A percentile compares a stretch with the other conserved stretches of the same genome.
Evolutionary conservation across 176 grass and related monocot genomes (phyloP).

Genomic region (Canna indica): DNA sequence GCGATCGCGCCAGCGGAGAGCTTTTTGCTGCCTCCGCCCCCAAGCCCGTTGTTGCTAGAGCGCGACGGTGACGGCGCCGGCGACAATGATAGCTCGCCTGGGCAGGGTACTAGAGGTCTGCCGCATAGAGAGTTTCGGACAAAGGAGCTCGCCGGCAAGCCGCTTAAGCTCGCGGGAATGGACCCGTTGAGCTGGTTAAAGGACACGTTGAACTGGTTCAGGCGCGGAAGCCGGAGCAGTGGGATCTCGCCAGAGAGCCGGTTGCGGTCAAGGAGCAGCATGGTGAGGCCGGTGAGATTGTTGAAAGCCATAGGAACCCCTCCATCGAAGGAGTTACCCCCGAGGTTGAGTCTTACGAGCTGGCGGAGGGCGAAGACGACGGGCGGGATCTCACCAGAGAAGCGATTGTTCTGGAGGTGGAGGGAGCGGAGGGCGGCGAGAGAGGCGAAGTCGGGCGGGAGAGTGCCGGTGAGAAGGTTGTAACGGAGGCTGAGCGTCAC

Average conservation of each 20-base stretch:
- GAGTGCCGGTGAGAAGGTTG: conserved; percentile 44
- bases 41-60: neutral
- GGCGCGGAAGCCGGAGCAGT: conserved; percentile 8
- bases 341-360: conserved; percentile 38
- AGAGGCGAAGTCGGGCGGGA: conserved; percentile 46
- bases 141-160: conserved; percentile 22
- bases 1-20: conserved; percentile 42
- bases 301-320: conserved; percentile 35
- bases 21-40: neutral
- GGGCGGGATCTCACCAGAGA: conserved; percentile 37
- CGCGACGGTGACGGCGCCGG: conserved; percentile 4
- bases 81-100: neutral
- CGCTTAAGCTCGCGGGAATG: conserved; percentile 28
- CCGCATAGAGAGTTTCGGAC: conserved; percentile 29
- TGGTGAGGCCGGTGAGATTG: conserved; percentile 22
- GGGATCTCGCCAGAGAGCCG: conserved; percentile 38
- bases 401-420: conserved; percentile 25
- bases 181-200: conserved; percentile 47
- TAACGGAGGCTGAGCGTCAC: conserved; percentile 45
- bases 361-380: conserved; percentile 45
- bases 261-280: conserved; percentile 42
- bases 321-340: conserved; percentile 39
- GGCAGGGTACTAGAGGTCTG: conserved; percentile 23
- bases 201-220: conserved; percentile 52
- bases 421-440: conserved; percentile 26